phyloP scores from a whole-genome alignment of 2,329 filamentous ascomycete genomes.

The Ophioceras dolichostomum region DNA sequence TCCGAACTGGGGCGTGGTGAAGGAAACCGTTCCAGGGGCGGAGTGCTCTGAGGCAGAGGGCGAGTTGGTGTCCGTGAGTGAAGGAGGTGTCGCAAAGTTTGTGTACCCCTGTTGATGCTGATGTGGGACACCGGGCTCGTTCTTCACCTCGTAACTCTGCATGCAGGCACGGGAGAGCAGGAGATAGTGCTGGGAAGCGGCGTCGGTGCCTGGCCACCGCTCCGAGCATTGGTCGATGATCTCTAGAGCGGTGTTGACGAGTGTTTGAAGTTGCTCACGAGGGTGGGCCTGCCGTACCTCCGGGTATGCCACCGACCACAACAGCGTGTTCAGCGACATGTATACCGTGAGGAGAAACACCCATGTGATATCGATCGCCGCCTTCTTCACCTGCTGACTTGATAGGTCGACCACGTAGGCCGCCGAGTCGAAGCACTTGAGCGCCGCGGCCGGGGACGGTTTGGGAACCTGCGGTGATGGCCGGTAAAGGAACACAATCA shows the following conservation, averaged over 20 bases:
- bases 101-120: constrained; percentile 8
- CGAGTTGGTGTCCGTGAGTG: constrained; percentile 35
- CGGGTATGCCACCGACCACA: constrained; percentile 84
- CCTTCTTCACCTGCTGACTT: constrained; percentile 63
- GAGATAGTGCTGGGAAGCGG: constrained; percentile 75
- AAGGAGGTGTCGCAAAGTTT: constrained; percentile 29
- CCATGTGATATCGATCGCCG: constrained; percentile 81
- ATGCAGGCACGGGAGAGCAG: constrained; percentile 77
- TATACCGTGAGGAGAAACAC: constrained; percentile 83
- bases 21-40: constrained; percentile 18
- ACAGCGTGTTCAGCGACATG: constrained; percentile 80
- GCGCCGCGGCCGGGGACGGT: constrained; percentile 67
- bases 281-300: constrained; percentile 64
- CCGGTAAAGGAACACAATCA: constrained; percentile 77
- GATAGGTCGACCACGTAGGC: constrained; percentile 73
- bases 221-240: constrained; percentile 71
- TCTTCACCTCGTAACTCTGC: constrained; percentile 65
- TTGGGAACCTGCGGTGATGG: constrained; percentile 87
- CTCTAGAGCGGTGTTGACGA: constrained; percentile 64
- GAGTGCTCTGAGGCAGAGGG: constrained; percentile 29
- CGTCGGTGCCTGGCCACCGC: constrained; percentile 82
- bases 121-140: constrained; percentile 16
- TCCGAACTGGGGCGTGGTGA: constrained; percentile 42
- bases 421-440: constrained; percentile 72
- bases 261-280: constrained; percentile 62